Percentiles rank a stretch among this genome's conserved stretches.
These are phyloP conservation scores for Porphyra umbilicalis DNA, from an alignment of 31 red algal genomes.

Conservation along the genomic window DNA sequence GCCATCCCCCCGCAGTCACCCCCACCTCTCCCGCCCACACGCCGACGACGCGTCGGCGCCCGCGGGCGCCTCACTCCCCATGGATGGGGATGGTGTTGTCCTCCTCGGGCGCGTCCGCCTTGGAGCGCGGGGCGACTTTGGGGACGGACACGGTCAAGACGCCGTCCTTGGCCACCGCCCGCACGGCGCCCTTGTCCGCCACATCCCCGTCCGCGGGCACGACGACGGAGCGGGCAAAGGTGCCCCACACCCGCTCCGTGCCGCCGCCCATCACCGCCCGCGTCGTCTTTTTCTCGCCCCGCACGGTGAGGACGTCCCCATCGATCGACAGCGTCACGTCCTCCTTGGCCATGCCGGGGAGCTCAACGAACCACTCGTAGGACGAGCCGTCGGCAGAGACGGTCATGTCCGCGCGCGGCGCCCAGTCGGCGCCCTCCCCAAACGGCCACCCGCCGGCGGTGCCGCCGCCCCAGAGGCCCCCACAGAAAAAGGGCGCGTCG, in stretches of 20 bases:
- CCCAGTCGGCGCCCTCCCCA: not conserved
- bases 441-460: not conserved
- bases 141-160: slow-evolving; percentile 9
- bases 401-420: not conserved
- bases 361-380: not conserved
- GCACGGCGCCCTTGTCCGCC: slow-evolving; percentile 4
- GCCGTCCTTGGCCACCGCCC: slow-evolving; percentile 6
- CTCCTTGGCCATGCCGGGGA: slow-evolving; percentile 3
- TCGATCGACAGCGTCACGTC: slow-evolving; percentile 3
- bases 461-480: not conserved
- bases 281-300: slow-evolving; percentile 5
- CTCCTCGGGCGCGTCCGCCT: not conserved
- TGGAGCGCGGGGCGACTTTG: not conserved
- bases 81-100: not conserved
- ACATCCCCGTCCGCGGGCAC: not conserved
- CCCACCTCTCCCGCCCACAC: too few species aligned
- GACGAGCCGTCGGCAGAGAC: not conserved
- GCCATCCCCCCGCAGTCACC: too few species aligned
- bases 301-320: slow-evolving; percentile 7
- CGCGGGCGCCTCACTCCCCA: too few species aligned
- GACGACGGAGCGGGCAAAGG: slow-evolving; percentile 1
- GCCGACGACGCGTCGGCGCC: too few species aligned
- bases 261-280: slow-evolving; percentile 1
- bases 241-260: slow-evolving; percentile 11
- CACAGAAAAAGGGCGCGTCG: not conserved